Evolutionary conservation across 176 grass and related monocot genomes (phyloP), one percentile per base, ranked within the genome.

Genomic region (Musa schizocarpa): DNA sequence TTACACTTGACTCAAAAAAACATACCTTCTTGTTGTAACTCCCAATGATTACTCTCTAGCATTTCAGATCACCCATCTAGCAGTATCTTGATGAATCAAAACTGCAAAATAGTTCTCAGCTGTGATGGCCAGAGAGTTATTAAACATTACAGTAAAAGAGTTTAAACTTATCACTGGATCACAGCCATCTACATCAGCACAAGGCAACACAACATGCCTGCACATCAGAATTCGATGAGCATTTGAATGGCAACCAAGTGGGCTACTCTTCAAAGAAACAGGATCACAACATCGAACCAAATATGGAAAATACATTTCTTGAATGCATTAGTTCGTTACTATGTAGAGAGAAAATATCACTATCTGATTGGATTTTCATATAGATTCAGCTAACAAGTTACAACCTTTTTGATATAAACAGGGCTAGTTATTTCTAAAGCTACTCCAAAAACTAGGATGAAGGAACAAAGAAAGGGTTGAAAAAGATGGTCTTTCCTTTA

Each of bases 401-500:
- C 51, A 55, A 12, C 48, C 71, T 23, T 26, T 69, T 50, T 50
- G 1, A 73, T 54, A 26, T 54, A 25, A 73, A 53, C 71, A 54
- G 9, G 51, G 22, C 21, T 54, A 73, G 12, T 73, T 54, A 73
- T 73, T 55, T 4, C 51, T 23, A 54, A 78, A 75, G 27, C 20
- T 26, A 14, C 48, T 55, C 68, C 72, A 83, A 55, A 43, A 63
- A 57, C 23, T 34, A 43, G 14, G 13, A 79, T 85, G 81, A 75
- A 57, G 77, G 79, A 79, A 78, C 69, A 83, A 20, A 61, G 16
- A 9, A 61, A 61, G 57, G 57, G 6, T 61, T 43, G 16, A 61
- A 61, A 20, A 21, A 61, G 57, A 61, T 61, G 57, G 8, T 61
- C 13, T 73, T 80, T 43, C 5, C 34, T 43, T 75, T 86, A 89